Evolutionary conservation across 2,329 filamentous ascomycete genomes (phyloP), one percentile per base, ranked within the genome.

Genomic region (Aspergillus quadricinctus): DNA sequence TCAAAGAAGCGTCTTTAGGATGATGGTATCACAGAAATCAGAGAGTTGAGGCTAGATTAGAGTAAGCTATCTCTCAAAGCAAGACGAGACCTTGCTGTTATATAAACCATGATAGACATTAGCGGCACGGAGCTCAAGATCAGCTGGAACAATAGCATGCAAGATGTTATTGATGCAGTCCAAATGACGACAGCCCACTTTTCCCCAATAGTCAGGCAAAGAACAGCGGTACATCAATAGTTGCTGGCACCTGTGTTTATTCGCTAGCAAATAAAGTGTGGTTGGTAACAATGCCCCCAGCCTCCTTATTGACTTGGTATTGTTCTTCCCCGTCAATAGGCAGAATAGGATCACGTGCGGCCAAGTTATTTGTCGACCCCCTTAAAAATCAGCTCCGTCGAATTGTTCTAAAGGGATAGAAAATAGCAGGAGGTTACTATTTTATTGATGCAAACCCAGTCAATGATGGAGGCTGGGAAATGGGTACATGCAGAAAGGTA

Each of bases 281-380:
- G 43, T 46, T 14, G 43, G 43, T 46, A 61, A 62, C 60, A 57
- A 61, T 62, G 49, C 35, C 27, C 27, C 50, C 25, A 10, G 21
- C 52, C 35, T 52, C 43, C 37, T 48, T 54, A 55, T 59, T 51
- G 41, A 31, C 37, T 43, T 61, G 25, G 37, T 57, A 65, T 66
- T 65, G 61, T 64, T 64, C 61, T 63, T 14, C 2, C 11, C 29
- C 48, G 14, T 65, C 63, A 64, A 66, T 62, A 60, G 57, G 50
- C 49, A 51, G 56, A 58, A 58, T 59, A 54, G 23, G 7, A 28
- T 66, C 60, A 65, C 60, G 57, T 65, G 62, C 21, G 0, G 19
- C 6, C 43, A 4, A 37, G 23, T 3, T 27, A 25, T 46, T 46
- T 46, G 43, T 46, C 43, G 25, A 37, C 31, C 14, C 10, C 21